Percentiles rank a stretch among this genome's conserved stretches.
Evolutionary conservation across 2,329 filamentous ascomycete genomes (phyloP).

Genomic region (Pseudogymnoascus sp.): DNA sequence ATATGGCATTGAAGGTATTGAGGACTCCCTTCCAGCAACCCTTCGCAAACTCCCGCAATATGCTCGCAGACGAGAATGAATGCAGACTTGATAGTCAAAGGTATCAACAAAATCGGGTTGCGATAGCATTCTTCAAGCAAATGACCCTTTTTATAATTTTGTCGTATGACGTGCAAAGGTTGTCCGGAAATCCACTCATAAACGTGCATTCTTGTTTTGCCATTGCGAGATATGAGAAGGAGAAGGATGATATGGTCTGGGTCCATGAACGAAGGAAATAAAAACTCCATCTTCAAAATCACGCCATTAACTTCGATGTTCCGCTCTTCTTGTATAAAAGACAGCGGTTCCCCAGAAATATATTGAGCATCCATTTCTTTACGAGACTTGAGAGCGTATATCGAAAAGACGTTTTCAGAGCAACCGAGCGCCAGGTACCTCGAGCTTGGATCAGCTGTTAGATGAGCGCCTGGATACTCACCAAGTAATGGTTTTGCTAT

Average conservation of each 20-base stretch:
- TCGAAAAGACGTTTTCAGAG: slow-evolving; percentile 59
- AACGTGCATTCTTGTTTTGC: slow-evolving; percentile 44
- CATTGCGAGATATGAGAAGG: slow-evolving; percentile 48
- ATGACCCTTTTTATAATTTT: slow-evolving; percentile 43
- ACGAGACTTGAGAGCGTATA: slow-evolving; percentile 62
- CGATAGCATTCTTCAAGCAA: slow-evolving; percentile 44
- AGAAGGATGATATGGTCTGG: slow-evolving; percentile 69
- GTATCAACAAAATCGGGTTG: slow-evolving; percentile 64
- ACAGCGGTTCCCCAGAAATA: slow-evolving; percentile 36
- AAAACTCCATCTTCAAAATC: slow-evolving; percentile 82
- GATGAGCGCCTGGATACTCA: slow-evolving; percentile 48
- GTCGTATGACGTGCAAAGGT: slow-evolving; percentile 39
- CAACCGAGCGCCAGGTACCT: slow-evolving; percentile 63
- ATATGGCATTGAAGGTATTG: slow-evolving; percentile 28
- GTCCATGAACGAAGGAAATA: slow-evolving; percentile 62
- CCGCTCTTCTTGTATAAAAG: slow-evolving; percentile 47
- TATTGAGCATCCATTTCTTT: slow-evolving; percentile 45
- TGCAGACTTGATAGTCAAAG: slow-evolving; percentile 61
- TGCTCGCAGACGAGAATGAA: slow-evolving; percentile 62
- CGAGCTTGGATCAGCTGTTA: slow-evolving; percentile 73
- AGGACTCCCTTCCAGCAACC: slow-evolving; percentile 45
- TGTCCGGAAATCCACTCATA: slow-evolving; percentile 56
- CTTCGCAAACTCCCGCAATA: slow-evolving; percentile 49
- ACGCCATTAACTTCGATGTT: slow-evolving; percentile 50
- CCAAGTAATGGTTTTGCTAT: slow-evolving; percentile 46